Evolutionary conservation across 805 yeast species (phyloP).

Genomic region (Metschnikowia koreensis): DNA sequence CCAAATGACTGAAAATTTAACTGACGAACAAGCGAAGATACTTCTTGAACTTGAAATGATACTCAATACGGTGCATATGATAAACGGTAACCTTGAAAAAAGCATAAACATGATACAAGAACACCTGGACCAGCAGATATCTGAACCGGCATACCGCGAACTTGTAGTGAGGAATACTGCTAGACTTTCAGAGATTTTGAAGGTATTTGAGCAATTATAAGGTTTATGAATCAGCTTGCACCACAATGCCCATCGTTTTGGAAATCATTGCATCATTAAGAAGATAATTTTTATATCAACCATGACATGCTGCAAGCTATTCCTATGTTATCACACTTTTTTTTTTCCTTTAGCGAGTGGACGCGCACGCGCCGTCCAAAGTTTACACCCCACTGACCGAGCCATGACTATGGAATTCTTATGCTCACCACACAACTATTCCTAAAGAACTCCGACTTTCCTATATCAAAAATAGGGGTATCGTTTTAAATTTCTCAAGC

Average conservation of each 20-base stretch:
- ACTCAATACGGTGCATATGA: conserved; percentile 29
- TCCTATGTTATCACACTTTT: not conserved
- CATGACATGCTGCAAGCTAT: no score
- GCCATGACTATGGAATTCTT: not conserved
- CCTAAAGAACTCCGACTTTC: no score
- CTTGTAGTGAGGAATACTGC: conserved; percentile 20
- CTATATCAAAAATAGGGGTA: no score
- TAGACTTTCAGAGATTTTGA: conserved; percentile 19
- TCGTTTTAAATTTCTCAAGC: no score
- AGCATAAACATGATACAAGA: conserved; percentile 24
- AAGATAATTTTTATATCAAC: no score
- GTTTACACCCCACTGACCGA: not conserved
- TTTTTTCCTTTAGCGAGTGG: not conserved
- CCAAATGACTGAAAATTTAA: conserved; percentile 1
- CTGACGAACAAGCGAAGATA: conserved; percentile 24
- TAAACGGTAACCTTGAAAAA: conserved; percentile 27
- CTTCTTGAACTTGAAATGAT: conserved; percentile 36
- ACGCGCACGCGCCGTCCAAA: not conserved
- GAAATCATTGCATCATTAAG: no score
- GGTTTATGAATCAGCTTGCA: not conserved
- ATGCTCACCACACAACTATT: not conserved
- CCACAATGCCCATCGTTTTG: no score
- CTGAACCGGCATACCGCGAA: conserved; percentile 12
- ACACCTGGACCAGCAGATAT: conserved; percentile 1
- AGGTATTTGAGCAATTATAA: conserved; percentile 8